These are phyloP conservation scores for Aphanocladium album DNA, from an alignment of 2,329 filamentous ascomycete genomes.

Conservation along the genomic window DNA sequence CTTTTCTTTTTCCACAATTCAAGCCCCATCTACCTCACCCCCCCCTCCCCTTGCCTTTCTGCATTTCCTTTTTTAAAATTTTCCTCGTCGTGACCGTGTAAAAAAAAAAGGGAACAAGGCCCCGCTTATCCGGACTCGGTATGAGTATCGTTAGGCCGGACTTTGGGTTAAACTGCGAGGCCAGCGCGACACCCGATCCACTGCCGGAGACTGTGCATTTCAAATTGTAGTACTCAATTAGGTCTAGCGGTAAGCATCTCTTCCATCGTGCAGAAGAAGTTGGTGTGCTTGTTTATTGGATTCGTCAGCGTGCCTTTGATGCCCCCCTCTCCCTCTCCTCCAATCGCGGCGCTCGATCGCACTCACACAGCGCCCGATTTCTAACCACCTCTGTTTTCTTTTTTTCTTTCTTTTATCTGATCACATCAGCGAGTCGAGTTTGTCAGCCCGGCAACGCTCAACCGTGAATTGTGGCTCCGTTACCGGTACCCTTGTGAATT, in stretches of 20 bases:
- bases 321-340: neutral
- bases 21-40: too few species aligned
- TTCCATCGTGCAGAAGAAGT: neutral
- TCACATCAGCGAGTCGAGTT: neutral
- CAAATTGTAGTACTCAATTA: neutral
- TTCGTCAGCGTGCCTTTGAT: neutral
- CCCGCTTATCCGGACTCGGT: constrained; percentile 2
- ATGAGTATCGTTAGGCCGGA: neutral
- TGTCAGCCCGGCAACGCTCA: constrained; percentile 4
- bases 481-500: neutral
- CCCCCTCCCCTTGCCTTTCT: too few species aligned
- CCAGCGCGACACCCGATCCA: neutral
- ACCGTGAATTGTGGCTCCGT: constrained; percentile 2
- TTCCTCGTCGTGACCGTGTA: neutral
- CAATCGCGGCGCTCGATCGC: neutral
- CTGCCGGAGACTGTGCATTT: neutral
- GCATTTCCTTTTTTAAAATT: too few species aligned
- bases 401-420: constrained; percentile 7
- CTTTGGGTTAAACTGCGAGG: neutral
- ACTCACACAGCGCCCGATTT: neutral
- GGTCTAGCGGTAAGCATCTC: neutral
- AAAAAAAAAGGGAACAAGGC: neutral
- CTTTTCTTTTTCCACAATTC: neutral
- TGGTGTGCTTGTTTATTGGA: neutral
- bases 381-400: neutral